phyloP scores from a whole-genome alignment of 306 rosid species.

The Cicer pinnatifidum region DNA sequence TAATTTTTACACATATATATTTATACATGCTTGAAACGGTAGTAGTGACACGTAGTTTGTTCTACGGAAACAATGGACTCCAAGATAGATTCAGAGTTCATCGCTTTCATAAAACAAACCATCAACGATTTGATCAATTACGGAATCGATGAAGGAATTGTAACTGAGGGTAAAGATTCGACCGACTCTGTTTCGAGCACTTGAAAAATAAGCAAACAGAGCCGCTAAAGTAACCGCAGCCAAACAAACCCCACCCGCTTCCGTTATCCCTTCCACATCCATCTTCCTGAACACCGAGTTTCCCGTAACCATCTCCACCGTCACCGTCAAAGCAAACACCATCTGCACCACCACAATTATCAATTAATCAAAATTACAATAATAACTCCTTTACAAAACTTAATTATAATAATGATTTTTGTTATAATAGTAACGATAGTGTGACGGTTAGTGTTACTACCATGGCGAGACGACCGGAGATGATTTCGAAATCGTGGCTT shows the following conservation, averaged over 20 bases:
- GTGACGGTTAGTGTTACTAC: constrained; percentile 43
- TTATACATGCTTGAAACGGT: constrained; percentile 3
- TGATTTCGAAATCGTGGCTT: constrained; percentile 87
- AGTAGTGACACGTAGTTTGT: not conserved
- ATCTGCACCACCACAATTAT: constrained; percentile 52
- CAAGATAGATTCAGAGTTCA: constrained; percentile 43
- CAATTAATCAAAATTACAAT: not conserved
- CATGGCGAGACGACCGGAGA: constrained; percentile 98
- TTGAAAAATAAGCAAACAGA: constrained; percentile 73
- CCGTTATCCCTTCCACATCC: constrained; percentile 72
- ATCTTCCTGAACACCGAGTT: constrained; percentile 78
- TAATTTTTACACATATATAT: constrained; percentile 7
- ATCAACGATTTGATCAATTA: constrained; percentile 84
- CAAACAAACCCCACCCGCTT: constrained; percentile 80
- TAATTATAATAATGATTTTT: not conserved
- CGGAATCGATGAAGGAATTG: constrained; percentile 72
- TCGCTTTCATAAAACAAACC: constrained; percentile 81
- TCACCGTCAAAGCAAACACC: constrained; percentile 78
- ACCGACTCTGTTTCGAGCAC: constrained; percentile 75
- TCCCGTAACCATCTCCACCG: constrained; percentile 74
- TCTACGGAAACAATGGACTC: too few species aligned
- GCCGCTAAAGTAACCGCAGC: constrained; percentile 77
- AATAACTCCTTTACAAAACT: not conserved
- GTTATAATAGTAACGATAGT: not conserved
- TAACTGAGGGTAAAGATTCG: constrained; percentile 66